Percentiles rank a stretch among this genome's conserved stretches.
Evolutionary conservation across 129 eudicot species (phyloP).

Genomic region (Tagetes erecta): DNA sequence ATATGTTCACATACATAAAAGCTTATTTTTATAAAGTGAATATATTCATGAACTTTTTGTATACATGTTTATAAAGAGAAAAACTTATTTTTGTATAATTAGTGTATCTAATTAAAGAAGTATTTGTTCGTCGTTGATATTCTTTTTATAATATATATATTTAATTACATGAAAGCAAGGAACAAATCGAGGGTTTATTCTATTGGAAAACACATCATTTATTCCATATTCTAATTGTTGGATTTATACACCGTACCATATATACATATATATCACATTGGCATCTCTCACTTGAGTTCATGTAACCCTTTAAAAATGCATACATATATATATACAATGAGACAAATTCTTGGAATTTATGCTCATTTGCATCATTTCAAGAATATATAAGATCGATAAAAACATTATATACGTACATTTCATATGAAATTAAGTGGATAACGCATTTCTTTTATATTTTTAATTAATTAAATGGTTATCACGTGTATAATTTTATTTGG

Average conservation of each 20-base stretch:
- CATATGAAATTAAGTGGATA: not conserved
- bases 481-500: too few species aligned
- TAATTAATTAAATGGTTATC: not conserved
- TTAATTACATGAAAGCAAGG: not conserved
- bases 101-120: not conserved
- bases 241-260: not conserved
- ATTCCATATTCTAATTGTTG: constrained; percentile 8
- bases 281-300: constrained; percentile 3
- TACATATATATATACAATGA: not conserved
- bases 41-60: too few species aligned
- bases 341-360: not conserved
- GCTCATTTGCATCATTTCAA: constrained; percentile 3
- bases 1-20: too few species aligned
- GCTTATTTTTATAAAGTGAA: too few species aligned
- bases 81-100: too few species aligned
- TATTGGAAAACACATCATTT: constrained; percentile 11
- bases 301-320: not conserved
- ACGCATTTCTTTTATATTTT: not conserved
- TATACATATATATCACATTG: not conserved
- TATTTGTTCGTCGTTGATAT: not conserved
- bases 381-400: not conserved
- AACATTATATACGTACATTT: not conserved
- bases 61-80: too few species aligned
- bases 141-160: not conserved
- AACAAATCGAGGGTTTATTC: not conserved